Base-by-base conservation (phyloP, 2,329 filamentous ascomycete genomes). In the Aspergillus unguis region DNA sequence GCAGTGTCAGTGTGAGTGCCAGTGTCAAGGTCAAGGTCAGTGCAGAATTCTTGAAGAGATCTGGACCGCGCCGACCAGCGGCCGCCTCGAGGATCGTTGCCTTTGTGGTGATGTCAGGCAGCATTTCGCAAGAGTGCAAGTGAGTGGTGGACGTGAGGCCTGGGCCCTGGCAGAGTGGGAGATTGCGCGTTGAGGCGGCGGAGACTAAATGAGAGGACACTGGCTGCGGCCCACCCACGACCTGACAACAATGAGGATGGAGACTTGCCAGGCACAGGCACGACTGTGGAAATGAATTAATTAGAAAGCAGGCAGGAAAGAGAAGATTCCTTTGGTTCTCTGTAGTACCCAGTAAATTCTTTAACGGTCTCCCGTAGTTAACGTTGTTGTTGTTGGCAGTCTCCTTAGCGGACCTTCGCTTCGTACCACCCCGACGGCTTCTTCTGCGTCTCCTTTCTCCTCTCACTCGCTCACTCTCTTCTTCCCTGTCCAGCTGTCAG, bases 401-500 rank as follows among this genome's bases (percentile, higher is more conserved):
- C 36, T 38, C 36, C 36, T 38, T 38, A 11, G 8, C 32, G 32
- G 32, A 10, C 44, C 35, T 48, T 48, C 40, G 33, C 38, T 23
- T 29, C 40, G 27, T 44, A n/a, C 25, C 25, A 23, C 27, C 11
- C 23, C 41, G 41, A 43, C 41, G 27, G 11, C 41, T n/a, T 44
- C 41, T 38, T 38, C 36, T 38, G 23, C 36, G 44, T 27, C 41
- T 17, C 32, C 42, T 52, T 51, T 27, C 47, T 46, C 31, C 42
- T 33, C 52, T 48, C 11, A 44, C 49, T 35, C 36, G 29, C 33
- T 42, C 42, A 43, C 42, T 42, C 47, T 40, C 44, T 28, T 23
- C 29, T 50, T 48, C 44, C 58, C 55, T 49, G 57, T 44, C 48
- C 50, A 44, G 53, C 50, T 47, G 50, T 51, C 44, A 48, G 48